Base-by-base conservation (phyloP, 495 filamentous ascomycete genomes). In the Penicillium crystallinum region DNA sequence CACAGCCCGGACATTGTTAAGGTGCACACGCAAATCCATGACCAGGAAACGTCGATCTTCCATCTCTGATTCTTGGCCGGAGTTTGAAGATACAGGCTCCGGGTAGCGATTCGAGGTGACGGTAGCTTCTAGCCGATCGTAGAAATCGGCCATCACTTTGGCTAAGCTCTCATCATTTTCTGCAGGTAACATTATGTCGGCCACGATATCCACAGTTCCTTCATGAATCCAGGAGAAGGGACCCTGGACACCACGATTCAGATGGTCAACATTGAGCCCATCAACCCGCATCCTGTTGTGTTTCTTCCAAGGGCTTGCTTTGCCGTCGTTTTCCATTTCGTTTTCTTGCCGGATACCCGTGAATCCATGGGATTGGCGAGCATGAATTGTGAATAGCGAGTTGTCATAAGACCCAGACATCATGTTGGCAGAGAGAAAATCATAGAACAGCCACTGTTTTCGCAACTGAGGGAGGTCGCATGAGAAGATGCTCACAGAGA, bases 191-290 rank as follows among this genome's bases (percentile, higher is more conserved):
- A 93, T 88, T 47, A 97, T 83, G 57, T 98, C 95, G 6, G 95
- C 89, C 15, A 97, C 87, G 48, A 98, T 96, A 64, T 98, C 95
- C 34, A 98, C 93, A 46, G 88, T 91, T 7, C 93, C 93, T 67
- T 95, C 88, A 60, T 92, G 85, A 34, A 98, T 98, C 93, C 93
- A 98, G 0, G 89, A 91, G 65, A 98, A 97, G 0, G 91, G 93
- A 0, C 93, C 95, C 55, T 93, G 83, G 5, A 96, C 87, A 27
- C 93, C 92, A 30, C 90, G 86, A 62, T 98, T 98, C 3, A 98
- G 77, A 66, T 98, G 93, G 62, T 97, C 92, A 48, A 98, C 95
- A 61, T 87, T 95, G 5, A 98, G 78, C 8, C 88, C 90, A 62
- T 97, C 93, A 55, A 98, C 93, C 14, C 93, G 82, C 25, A 96